A percentile compares a stretch with the other conserved stretches of the same genome.
Evolutionary conservation across 73 alveolate species (phyloP).

Genomic region (Paramecium pentaurelia): DNA sequence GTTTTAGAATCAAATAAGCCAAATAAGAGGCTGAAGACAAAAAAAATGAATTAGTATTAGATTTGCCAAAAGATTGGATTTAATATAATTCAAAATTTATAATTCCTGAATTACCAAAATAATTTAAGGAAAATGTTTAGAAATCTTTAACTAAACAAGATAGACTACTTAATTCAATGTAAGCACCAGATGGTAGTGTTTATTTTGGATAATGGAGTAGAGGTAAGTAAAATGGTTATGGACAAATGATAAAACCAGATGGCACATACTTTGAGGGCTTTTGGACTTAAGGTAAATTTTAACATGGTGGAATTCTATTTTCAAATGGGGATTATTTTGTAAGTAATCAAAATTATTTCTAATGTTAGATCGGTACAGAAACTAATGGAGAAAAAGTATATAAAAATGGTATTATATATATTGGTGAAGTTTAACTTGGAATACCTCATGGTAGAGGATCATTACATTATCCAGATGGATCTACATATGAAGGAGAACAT

Average conservation of each 20-base stretch:
- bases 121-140: neutral
- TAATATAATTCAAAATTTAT: neutral
- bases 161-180: neutral
- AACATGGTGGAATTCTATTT: neutral
- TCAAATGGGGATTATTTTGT: conserved; percentile 14
- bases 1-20: neutral
- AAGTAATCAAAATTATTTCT: neutral
- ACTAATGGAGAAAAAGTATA: conserved; percentile 52
- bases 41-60: neutral
- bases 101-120: neutral
- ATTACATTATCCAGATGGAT: neutral
- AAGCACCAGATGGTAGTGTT: neutral
- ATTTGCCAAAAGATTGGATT: neutral
- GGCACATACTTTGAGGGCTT: neutral
- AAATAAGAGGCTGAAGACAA: neutral
- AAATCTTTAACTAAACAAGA: neutral
- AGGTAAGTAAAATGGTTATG: conserved; percentile 2
- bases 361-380: neutral
- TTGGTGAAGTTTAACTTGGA: conserved; percentile 47
- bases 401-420: neutral
- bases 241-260: neutral
- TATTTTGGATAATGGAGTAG: conserved; percentile 41
- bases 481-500: conserved; percentile 43
- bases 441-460: neutral
- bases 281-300: neutral